Conservation (phyloP, 2,329 filamentous ascomycete species). For the Ophiostoma tasmaniense region DNA sequence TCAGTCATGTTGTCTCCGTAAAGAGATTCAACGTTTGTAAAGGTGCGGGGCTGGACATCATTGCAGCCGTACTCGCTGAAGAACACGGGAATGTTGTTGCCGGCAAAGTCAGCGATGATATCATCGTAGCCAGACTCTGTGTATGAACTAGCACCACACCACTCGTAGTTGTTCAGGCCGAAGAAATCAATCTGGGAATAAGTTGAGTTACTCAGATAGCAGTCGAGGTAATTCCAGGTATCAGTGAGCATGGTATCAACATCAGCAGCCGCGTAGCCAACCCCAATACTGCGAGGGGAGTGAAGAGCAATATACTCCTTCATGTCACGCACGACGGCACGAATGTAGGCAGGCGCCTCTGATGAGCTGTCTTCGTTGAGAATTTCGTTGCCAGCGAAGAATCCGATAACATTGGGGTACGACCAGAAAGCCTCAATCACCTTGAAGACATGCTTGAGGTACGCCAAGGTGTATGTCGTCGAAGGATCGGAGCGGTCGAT, state of each 20-base stretch:
- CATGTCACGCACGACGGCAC: slow-evolving; percentile 92
- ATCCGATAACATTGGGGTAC: slow-evolving; percentile 89
- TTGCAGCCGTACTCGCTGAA: slow-evolving; percentile 99
- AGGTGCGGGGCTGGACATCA: slow-evolving; percentile 56
- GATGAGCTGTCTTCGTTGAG: slow-evolving; percentile 86
- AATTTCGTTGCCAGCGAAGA: slow-evolving; percentile 98
- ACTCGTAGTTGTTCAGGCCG: slow-evolving; percentile 99
- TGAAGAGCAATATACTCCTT: slow-evolving; percentile 86
- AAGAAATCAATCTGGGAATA: slow-evolving; percentile 74
- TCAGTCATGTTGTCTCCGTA: slow-evolving; percentile 72
- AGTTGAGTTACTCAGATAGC: slow-evolving; percentile 53
- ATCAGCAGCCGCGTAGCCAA: slow-evolving; percentile 95
- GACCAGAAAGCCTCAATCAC: slow-evolving; percentile 74
- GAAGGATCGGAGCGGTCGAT: slow-evolving; percentile 73
- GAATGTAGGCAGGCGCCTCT: slow-evolving; percentile 82
- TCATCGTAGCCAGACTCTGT: slow-evolving; percentile 67
- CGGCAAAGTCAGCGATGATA: slow-evolving; percentile 75
- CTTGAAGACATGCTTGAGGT: slow-evolving; percentile 57
- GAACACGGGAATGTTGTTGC: slow-evolving; percentile 91
- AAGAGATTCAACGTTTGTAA: slow-evolving; percentile 76
- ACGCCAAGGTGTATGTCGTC: slow-evolving; percentile 73
- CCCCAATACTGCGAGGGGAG: slow-evolving; percentile 69
- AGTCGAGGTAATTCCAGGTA: slow-evolving; percentile 92
- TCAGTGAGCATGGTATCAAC: slow-evolving; percentile 72
- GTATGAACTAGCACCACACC: slow-evolving; percentile 84